A percentile compares a stretch with the other conserved stretches of the same genome.
Evolutionary conservation across 2,329 filamentous ascomycete species (phyloP).

Genomic region (Ophiostoma tasmaniense): DNA sequence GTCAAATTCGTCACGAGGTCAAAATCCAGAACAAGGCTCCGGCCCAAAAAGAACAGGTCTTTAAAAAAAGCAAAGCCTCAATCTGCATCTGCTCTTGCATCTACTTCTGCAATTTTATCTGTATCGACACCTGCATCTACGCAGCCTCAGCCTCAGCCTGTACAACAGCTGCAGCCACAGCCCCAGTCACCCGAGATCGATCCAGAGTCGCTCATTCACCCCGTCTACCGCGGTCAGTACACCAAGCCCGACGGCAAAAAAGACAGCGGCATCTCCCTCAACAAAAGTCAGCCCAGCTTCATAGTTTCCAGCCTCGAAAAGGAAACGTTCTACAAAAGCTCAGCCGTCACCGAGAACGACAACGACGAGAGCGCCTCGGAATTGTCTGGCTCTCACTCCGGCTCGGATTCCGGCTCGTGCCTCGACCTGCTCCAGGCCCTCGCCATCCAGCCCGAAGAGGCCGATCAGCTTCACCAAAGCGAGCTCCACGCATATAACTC

Average conservation of each 20-base stretch:
- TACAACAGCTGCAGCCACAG: neutral
- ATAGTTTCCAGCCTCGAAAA: neutral
- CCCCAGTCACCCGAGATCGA: neutral
- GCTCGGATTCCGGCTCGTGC: conserved; percentile 19
- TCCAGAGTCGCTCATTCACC: conserved; percentile 3
- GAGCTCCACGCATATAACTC: neutral
- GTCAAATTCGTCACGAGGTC: neutral
- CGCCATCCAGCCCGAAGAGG: conserved; percentile 22
- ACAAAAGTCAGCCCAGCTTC: neutral
- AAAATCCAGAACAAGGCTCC: neutral
- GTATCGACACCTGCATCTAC: too few species aligned
- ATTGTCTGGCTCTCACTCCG: conserved; percentile 10
- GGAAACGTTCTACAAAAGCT: neutral
- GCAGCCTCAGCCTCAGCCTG: neutral
- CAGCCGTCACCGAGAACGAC: neutral
- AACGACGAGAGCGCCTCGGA: neutral
- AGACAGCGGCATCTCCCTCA: conserved; percentile 18
- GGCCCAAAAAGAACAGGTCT: neutral
- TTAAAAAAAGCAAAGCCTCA: neutral
- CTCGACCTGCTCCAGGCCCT: conserved; percentile 27
- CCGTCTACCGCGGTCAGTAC: neutral
- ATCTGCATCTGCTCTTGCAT: neutral
- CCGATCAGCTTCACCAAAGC: conserved; percentile 6
- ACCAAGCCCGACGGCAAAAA: conserved; percentile 14
- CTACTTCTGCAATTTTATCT: neutral